Percentiles rank a stretch among this genome's conserved stretches.
These are phyloP conservation scores for Tolypocladium pustulatum DNA, from an alignment of 2,329 filamentous ascomycete genomes.

Conservation along the genomic window DNA sequence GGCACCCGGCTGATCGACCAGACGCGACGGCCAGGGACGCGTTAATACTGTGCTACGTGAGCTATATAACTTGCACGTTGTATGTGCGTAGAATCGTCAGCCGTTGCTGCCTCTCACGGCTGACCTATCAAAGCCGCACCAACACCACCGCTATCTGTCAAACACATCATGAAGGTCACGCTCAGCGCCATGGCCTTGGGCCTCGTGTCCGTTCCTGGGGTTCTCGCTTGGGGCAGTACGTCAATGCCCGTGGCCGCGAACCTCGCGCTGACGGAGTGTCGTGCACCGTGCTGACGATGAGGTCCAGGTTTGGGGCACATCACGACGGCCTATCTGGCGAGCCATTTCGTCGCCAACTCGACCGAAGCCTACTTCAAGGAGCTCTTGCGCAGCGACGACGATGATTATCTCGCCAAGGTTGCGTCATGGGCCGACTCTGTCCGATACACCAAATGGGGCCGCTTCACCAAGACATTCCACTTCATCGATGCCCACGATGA, in stretches of 20 bases:
- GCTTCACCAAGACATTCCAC: conserved; percentile 53
- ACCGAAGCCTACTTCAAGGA: conserved; percentile 47
- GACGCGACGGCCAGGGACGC: neutral
- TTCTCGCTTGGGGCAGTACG: conserved; percentile 32
- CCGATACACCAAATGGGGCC: conserved; percentile 52
- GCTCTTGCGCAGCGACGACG: conserved; percentile 42
- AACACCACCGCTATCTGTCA: neutral
- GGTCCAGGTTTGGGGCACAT: conserved; percentile 50
- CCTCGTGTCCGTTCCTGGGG: conserved; percentile 22
- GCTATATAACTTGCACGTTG: neutral
- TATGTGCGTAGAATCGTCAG: neutral
- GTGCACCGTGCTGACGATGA: conserved; percentile 5
- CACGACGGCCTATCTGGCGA: conserved; percentile 53
- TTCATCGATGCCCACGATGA: conserved; percentile 59
- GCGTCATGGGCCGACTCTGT: conserved; percentile 59
- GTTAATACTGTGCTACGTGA: neutral
- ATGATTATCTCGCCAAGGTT: conserved; percentile 50
- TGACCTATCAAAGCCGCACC: neutral
- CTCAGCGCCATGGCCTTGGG: conserved; percentile 15
- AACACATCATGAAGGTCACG: conserved; percentile 20
- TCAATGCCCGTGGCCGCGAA: conserved; percentile 4
- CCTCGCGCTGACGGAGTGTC: neutral
- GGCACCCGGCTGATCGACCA: neutral
- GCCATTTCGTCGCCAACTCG: conserved; percentile 44
- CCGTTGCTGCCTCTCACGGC: neutral